phyloP scores from a whole-genome alignment of 2,329 filamentous ascomycete genomes.

The Phialophora macrospora region DNA sequence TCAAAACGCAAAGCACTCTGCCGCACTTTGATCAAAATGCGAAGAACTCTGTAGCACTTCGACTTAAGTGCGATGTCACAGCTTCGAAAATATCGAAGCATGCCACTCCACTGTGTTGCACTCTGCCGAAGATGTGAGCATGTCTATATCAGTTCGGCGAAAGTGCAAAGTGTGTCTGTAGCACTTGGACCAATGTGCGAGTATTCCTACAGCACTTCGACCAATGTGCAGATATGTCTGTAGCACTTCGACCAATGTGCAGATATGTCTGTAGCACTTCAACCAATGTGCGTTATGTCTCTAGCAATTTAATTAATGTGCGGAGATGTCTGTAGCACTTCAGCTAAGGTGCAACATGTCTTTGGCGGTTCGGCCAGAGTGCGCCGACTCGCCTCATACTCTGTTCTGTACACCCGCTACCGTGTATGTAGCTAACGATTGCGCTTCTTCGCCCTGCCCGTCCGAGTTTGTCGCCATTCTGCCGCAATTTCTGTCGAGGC shows the following conservation, averaged over 20 bases:
- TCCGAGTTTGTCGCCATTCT: constrained; percentile 27
- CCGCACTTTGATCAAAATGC: not conserved
- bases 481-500: constrained; percentile 14
- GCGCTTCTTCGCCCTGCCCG: constrained; percentile 29
- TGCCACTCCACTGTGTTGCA: no score
- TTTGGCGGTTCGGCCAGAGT: no score
- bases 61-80: not conserved
- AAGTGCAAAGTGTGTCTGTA: no score
- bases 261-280: not conserved
- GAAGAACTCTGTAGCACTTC: not conserved
- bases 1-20: not conserved
- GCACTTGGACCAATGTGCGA: no score
- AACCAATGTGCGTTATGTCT: not conserved
- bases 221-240: not conserved
- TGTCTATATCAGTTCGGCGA: no score
- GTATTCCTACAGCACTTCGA: not conserved
- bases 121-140: no score
- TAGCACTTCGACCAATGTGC: no score
- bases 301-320: no score
- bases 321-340: no score
- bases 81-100: no score
- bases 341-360: not conserved
- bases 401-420: not conserved
- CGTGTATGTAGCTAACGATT: constrained; percentile 9
- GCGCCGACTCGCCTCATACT: not conserved